Percentiles rank a stretch among this genome's conserved stretches.
Evolutionary conservation across 371 early-diverging fungal species (phyloP).

Genomic region (Syncephalastrum racemosum): DNA sequence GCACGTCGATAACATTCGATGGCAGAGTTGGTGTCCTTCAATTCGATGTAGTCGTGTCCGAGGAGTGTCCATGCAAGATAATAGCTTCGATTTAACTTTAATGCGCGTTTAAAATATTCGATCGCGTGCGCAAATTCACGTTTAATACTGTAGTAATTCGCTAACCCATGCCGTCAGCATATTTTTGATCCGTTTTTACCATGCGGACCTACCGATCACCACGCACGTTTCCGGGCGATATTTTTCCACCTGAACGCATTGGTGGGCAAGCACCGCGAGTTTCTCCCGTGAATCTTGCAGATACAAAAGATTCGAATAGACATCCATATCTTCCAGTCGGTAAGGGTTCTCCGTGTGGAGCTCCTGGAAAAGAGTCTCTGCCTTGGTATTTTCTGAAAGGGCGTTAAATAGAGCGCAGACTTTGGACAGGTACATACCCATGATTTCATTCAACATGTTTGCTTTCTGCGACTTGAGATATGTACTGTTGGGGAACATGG

Average conservation of each 20-base stretch:
- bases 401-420: not conserved
- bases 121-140: slow-evolving; percentile 85
- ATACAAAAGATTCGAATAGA: slow-evolving; percentile 90
- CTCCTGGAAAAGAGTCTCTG: slow-evolving; percentile 69
- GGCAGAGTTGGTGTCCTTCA: slow-evolving; percentile 86
- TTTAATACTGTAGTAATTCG: slow-evolving; percentile 87
- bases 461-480: slow-evolving; percentile 67
- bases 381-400: slow-evolving; percentile 67
- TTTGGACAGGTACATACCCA: slow-evolving; percentile 13
- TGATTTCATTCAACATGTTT: slow-evolving; percentile 40
- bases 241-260: slow-evolving; percentile 71
- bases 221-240: slow-evolving; percentile 89
- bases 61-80: slow-evolving; percentile 89
- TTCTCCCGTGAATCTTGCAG: slow-evolving; percentile 69
- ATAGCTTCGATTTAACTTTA: slow-evolving; percentile 77
- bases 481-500: slow-evolving; percentile 53
- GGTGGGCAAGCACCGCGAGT: slow-evolving; percentile 80
- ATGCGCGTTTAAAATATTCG: slow-evolving; percentile 81
- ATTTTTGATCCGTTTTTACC: too few relatives aligned
- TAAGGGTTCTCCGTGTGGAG: slow-evolving; percentile 68
- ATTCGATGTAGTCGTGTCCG: slow-evolving; percentile 95
- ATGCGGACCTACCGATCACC: slow-evolving; percentile 60
- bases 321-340: slow-evolving; percentile 84
- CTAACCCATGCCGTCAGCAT: slow-evolving; percentile 29
- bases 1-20: slow-evolving; percentile 90